Conservation (phyloP, 345 rosid species). For the Acer saccharum region DNA sequence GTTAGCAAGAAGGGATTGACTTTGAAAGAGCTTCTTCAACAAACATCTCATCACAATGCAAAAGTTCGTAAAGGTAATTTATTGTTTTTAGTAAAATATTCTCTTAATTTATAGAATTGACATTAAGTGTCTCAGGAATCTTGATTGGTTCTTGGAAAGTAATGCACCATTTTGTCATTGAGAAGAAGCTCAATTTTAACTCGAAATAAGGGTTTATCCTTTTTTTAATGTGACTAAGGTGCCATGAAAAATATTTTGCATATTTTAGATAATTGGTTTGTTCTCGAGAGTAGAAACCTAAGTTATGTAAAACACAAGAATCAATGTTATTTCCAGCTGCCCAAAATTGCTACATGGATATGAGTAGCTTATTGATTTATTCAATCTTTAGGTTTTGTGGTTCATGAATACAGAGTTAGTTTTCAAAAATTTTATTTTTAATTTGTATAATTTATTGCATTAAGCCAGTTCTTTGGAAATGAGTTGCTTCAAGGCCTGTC, state of each 20-base stretch:
- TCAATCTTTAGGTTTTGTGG: neutral
- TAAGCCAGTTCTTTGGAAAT: neutral
- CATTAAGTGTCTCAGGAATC: neutral
- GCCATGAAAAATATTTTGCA: neutral
- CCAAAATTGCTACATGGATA: neutral
- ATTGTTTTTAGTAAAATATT: neutral
- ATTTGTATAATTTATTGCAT: neutral
- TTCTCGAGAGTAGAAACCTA: too few species aligned
- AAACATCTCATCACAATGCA: conserved; percentile 80
- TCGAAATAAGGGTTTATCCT: neutral
- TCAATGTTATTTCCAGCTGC: neutral
- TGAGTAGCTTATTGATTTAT: neutral
- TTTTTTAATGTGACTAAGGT: neutral
- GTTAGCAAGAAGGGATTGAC: conserved; percentile 88
- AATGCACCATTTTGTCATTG: neutral
- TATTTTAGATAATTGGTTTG: conserved; percentile 24
- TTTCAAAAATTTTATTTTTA: neutral
- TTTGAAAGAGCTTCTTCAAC: conserved; percentile 77
- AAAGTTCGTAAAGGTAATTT: conserved; percentile 74
- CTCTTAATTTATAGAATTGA: neutral
- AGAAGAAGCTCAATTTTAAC: neutral
- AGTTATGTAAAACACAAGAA: neutral
- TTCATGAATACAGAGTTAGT: neutral
- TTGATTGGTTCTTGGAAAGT: neutral
- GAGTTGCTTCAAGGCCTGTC: neutral